Conservation (phyloP, 192 early-diverging fungal genomes). For the Coemansia sp. region DNA sequence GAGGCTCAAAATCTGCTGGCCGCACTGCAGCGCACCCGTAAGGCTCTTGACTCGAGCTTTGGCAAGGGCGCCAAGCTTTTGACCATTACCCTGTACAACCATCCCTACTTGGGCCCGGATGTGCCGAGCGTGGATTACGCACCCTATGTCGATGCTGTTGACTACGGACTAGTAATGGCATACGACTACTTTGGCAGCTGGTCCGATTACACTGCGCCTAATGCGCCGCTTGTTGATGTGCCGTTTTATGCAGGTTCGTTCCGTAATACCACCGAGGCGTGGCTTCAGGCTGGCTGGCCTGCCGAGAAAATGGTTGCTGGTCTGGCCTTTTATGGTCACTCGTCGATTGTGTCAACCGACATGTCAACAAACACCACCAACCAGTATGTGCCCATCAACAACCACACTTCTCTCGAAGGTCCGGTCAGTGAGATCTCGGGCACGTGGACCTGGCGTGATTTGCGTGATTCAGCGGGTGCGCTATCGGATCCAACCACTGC, state of each 20-base stretch:
- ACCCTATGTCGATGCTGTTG: conserved; percentile 61
- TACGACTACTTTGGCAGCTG: conserved; percentile 72
- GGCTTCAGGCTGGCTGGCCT: conserved; percentile 64
- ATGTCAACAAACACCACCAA: conserved; percentile 44
- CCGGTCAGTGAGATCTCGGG: conserved; percentile 59
- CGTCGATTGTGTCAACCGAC: conserved; percentile 36
- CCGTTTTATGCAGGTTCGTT: conserved; percentile 52
- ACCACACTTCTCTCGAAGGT: conserved; percentile 53
- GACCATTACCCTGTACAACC: conserved; percentile 66
- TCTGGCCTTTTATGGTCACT: conserved; percentile 65
- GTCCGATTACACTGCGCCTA: conserved; percentile 57
- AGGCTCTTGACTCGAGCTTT: conserved; percentile 55
- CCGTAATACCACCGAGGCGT: conserved; percentile 56
- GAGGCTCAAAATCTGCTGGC: conserved; percentile 63
- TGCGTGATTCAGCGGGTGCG: conserved; percentile 59
- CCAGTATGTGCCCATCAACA: conserved; percentile 54
- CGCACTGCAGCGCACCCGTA: conserved; percentile 61
- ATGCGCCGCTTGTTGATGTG: conserved; percentile 49
- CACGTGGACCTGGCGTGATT: conserved; percentile 66
- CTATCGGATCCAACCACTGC: conserved; percentile 41
- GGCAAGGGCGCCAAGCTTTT: conserved; percentile 59
- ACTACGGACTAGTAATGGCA: conserved; percentile 70
- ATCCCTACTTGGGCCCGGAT: conserved; percentile 60
- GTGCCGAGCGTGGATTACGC: conserved; percentile 59
- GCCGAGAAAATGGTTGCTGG: conserved; percentile 64